These are phyloP conservation scores for Cladosporium oxysporum DNA, from an alignment of 2,329 filamentous ascomycete species.

Conservation along the genomic window DNA sequence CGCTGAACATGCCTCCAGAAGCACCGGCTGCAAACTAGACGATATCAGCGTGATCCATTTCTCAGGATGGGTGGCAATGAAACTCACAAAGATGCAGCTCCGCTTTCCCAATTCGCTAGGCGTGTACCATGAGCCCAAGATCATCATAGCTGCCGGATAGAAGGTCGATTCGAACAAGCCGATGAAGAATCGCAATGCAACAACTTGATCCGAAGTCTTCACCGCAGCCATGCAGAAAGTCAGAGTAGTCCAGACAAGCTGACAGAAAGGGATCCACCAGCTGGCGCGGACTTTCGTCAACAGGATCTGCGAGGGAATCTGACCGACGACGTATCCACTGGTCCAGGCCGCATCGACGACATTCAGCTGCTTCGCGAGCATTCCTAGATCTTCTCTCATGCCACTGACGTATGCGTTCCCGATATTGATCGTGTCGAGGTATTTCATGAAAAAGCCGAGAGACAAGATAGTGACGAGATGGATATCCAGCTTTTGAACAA, in stretches of 20 bases:
- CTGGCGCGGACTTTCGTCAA: slow-evolving; percentile 51
- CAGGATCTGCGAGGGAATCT: slow-evolving; percentile 51
- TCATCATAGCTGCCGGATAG: slow-evolving; percentile 56
- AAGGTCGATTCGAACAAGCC: slow-evolving; percentile 54
- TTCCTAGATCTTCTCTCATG: slow-evolving; percentile 55
- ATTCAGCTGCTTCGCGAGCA: slow-evolving; percentile 58
- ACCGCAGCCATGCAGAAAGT: slow-evolving; percentile 48
- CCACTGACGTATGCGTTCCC: slow-evolving; percentile 52
- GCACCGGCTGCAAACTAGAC: slow-evolving; percentile 46
- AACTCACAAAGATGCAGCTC: slow-evolving; percentile 50
- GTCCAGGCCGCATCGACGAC: slow-evolving; percentile 60
- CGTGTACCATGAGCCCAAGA: slow-evolving; percentile 53
- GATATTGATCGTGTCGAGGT: slow-evolving; percentile 41
- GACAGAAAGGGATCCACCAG: slow-evolving; percentile 52
- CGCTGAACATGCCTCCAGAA: slow-evolving; percentile 51
- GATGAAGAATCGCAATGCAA: slow-evolving; percentile 52
- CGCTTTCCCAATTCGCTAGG: slow-evolving; percentile 54
- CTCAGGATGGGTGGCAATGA: neutral
- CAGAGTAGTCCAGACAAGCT: slow-evolving; percentile 52
- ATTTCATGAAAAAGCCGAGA: slow-evolving; percentile 52
- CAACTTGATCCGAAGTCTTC: slow-evolving; percentile 47
- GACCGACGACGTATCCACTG: slow-evolving; percentile 52
- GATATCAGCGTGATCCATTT: neutral
- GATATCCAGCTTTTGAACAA: slow-evolving; percentile 30
- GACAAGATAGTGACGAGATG: slow-evolving; percentile 30